A percentile compares a stretch with the other conserved stretches of the same genome.
Conservation (phyloP, 2,329 filamentous ascomycete species). For the Microsporum audouinii region DNA sequence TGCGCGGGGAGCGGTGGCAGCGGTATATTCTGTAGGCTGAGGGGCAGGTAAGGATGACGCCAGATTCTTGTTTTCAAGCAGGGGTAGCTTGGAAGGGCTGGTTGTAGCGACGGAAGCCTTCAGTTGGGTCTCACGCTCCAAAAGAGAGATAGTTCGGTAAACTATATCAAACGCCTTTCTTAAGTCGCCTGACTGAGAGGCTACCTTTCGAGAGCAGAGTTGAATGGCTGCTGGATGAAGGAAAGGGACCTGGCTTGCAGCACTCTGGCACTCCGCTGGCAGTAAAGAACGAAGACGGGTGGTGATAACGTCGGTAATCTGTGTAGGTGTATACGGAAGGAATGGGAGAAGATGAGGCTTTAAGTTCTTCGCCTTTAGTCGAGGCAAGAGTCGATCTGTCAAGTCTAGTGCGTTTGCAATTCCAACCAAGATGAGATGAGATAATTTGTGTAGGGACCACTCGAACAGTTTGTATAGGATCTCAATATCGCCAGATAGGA, state of each 20-base stretch:
- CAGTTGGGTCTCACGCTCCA: constrained; percentile 70
- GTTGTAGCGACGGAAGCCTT: constrained; percentile 43
- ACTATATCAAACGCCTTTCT: constrained; percentile 94
- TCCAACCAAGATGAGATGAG: constrained; percentile 71
- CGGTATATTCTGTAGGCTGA: constrained; percentile 48
- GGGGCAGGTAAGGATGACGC: constrained; percentile 41
- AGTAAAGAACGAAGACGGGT: constrained; percentile 67
- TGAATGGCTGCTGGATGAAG: constrained; percentile 89
- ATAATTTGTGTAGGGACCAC: constrained; percentile 69
- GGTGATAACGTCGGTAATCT: constrained; percentile 80
- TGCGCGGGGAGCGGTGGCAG: constrained; percentile 73
- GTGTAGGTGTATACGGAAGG: constrained; percentile 75
- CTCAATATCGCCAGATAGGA: constrained; percentile 77
- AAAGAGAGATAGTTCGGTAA: constrained; percentile 73
- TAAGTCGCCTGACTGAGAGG: constrained; percentile 84
- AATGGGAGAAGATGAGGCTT: constrained; percentile 86
- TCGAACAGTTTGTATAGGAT: constrained; percentile 91
- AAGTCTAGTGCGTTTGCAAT: constrained; percentile 81
- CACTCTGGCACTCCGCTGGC: constrained; percentile 28
- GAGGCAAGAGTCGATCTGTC: constrained; percentile 86
- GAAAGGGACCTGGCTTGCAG: constrained; percentile 56
- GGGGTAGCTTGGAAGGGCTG: constrained; percentile 61
- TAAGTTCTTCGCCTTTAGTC: constrained; percentile 82
- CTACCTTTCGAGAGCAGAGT: constrained; percentile 87
- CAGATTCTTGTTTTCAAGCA: constrained; percentile 72